Evolutionary conservation across 805 yeast species (phyloP), one percentile per base, ranked within the genome.

Genomic region (Metschnikowia kofuensis): DNA sequence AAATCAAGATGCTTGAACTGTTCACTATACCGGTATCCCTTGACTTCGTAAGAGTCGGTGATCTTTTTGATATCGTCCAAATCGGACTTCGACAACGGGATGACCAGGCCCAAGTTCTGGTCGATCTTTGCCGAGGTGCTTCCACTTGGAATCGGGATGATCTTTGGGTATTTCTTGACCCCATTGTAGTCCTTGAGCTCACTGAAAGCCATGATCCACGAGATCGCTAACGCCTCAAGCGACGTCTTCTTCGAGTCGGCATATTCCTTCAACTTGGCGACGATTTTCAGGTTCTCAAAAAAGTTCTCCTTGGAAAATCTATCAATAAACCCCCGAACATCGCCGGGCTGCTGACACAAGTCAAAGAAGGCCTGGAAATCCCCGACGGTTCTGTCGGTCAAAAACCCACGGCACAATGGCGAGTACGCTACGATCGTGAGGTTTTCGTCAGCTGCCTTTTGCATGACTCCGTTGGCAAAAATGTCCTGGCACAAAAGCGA

Each of bases 71-170:
- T 72, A 48, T 77, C 78, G 0, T 67, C 65, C 54, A 85, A 76
- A 48, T 86, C 89, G 0, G 62, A 78, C n/a, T 78, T 82, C 2
- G 82, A 63, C 47, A 89, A 68, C 10, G 66, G 64, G 42, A 78
- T 56, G 42, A 64, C 65, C 21, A 72, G 67, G 10, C 60, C 64
- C 54, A 79, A 71, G 67, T 89, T 90, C 61, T 81, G 86, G 41
- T 74, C 72, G 14, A 85, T 80, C 63, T 88, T 83, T 10, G 65
- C 70, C 4, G 69, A 64, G 35, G 83, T 78, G 7, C 89, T 77
- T 3, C 88, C 84, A 45, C 91, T 84, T 16, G 97, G 96, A 63
- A 90, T 86, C 32, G 96, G 95, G 40, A 90, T 61, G 39, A 88
- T 74, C 50, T 68, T 72, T 27, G 90, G 79, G 46, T 70, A 75